Percentiles rank a stretch among this genome's conserved stretches.
Conservation (phyloP, 495 filamentous ascomycete genomes). For the Aspergillus asperescens region DNA sequence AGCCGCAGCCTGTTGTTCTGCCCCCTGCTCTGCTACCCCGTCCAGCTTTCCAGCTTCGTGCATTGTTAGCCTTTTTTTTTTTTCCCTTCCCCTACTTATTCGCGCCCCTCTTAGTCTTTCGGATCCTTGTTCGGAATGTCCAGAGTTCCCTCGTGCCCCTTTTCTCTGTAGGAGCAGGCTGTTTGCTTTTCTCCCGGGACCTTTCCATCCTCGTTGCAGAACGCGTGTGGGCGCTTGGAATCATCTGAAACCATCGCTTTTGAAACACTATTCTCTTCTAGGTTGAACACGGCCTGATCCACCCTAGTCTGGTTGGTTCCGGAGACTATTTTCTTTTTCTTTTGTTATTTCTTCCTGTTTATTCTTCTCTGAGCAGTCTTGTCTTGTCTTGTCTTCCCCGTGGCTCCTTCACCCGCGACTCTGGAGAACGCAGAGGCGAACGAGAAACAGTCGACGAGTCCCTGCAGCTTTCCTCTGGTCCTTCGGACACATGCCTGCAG, state of each 20-base stretch:
- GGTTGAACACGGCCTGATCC: conserved; percentile 21
- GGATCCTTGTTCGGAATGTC: conserved; percentile 11
- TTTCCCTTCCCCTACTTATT: conserved; percentile 9
- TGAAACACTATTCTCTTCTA: conserved; percentile 24
- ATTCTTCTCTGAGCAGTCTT: conserved; percentile 6
- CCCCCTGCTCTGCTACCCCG: conserved; percentile 13
- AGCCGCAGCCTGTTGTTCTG: conserved; percentile 21
- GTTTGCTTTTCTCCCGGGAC: conserved; percentile 16
- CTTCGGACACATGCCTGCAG: conserved; percentile 20
- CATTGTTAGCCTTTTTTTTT: conserved; percentile 19
- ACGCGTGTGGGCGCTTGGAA: conserved; percentile 20
- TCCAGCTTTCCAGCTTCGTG: conserved; percentile 19
- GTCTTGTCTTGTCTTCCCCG: conserved; percentile 10
- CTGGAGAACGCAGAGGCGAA: conserved; percentile 13
- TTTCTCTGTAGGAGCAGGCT: neutral
- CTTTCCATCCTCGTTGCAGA: conserved; percentile 16
- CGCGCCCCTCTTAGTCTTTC: conserved; percentile 14
- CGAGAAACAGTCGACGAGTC: conserved; percentile 21
- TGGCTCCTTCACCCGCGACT: conserved; percentile 10
- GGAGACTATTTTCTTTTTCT: conserved; percentile 15
- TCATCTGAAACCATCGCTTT: conserved; percentile 24
- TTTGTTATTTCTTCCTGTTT: conserved; percentile 9
- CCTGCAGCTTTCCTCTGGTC: conserved; percentile 38
- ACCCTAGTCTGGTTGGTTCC: conserved; percentile 19
- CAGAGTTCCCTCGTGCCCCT: conserved; percentile 15